Percentiles rank a stretch among this genome's conserved stretches.
These are phyloP conservation scores for Gilbertella persicaria DNA, from an alignment of 371 early-diverging fungal species.

Conservation along the genomic window DNA sequence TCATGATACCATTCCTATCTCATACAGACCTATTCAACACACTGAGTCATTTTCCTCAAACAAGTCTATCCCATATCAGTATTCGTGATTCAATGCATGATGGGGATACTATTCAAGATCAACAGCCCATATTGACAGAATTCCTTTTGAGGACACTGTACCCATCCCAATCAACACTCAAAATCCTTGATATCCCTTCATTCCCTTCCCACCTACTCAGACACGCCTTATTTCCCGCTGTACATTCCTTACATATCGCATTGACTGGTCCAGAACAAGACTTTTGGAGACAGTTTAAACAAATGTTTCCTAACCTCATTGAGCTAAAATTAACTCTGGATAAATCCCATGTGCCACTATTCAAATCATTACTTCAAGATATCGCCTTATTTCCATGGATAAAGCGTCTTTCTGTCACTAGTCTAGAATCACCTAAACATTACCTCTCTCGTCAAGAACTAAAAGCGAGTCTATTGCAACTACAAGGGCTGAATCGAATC, in stretches of 20 bases:
- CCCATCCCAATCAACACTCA: conserved; percentile 11
- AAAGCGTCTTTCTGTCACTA: conserved; percentile 22
- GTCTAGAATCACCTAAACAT: conserved; percentile 24
- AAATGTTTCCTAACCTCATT: conserved; percentile 24
- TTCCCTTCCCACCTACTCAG: conserved; percentile 13
- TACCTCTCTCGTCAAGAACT: conserved; percentile 27
- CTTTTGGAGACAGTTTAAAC: conserved; percentile 21
- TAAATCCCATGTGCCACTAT: conserved; percentile 6
- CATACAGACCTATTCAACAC: conserved; percentile 4
- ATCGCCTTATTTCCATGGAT: conserved; percentile 37
- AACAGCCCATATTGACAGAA: neutral
- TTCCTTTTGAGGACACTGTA: conserved; percentile 4
- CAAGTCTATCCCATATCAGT: conserved; percentile 1
- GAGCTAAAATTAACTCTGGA: conserved; percentile 22
- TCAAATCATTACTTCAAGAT: conserved; percentile 29
- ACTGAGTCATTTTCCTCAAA: conserved; percentile 8
- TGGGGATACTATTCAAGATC: conserved; percentile 5
- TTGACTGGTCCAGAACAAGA: neutral
- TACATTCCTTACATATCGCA: conserved; percentile 15
- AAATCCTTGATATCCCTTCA: conserved; percentile 25
- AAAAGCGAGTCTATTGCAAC: conserved; percentile 19
- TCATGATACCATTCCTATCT: conserved; percentile 5
- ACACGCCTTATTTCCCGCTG: conserved; percentile 13
- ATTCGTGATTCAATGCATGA: conserved; percentile 26
- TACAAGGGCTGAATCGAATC: conserved; percentile 33